A percentile compares a stretch with the other conserved stretches of the same genome.
phyloP scores from a whole-genome alignment of 257 asterid genomes.

The Solanum gracilifrons region DNA sequence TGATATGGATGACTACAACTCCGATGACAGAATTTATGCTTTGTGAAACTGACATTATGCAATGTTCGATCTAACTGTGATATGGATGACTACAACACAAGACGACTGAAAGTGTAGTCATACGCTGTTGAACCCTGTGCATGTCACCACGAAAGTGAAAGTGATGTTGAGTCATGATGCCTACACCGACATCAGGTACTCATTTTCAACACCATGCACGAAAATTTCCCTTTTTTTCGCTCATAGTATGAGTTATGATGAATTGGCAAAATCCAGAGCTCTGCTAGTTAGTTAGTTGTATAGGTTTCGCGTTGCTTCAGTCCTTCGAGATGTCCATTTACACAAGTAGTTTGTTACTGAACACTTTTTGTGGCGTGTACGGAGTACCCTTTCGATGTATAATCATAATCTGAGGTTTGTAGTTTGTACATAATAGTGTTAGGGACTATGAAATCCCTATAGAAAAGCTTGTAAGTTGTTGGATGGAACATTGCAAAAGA shows the following conservation, averaged over 20 bases:
- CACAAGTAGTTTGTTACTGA: neutral
- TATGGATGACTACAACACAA: neutral
- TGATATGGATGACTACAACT: conserved; percentile 69
- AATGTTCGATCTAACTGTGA: neutral
- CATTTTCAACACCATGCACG: neutral
- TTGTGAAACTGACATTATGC: conserved; percentile 20
- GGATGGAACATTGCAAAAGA: neutral
- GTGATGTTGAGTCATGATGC: neutral
- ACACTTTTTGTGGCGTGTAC: neutral
- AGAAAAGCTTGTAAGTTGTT: neutral
- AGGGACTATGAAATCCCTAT: neutral
- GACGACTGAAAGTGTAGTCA: neutral
- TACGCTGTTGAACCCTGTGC: neutral
- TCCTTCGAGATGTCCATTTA: neutral
- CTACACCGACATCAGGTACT: neutral
- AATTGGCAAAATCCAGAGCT: neutral
- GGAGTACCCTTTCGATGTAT: neutral
- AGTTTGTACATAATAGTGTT: neutral
- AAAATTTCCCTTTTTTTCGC: neutral
- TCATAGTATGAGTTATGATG: neutral
- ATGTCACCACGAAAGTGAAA: neutral
- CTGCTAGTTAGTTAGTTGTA: neutral
- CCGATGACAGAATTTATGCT: conserved; percentile 88
- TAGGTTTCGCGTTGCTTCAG: neutral
- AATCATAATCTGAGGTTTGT: neutral